Conservation (phyloP, 176 grass and related monocot species). For the Juncus inflexus region DNA sequence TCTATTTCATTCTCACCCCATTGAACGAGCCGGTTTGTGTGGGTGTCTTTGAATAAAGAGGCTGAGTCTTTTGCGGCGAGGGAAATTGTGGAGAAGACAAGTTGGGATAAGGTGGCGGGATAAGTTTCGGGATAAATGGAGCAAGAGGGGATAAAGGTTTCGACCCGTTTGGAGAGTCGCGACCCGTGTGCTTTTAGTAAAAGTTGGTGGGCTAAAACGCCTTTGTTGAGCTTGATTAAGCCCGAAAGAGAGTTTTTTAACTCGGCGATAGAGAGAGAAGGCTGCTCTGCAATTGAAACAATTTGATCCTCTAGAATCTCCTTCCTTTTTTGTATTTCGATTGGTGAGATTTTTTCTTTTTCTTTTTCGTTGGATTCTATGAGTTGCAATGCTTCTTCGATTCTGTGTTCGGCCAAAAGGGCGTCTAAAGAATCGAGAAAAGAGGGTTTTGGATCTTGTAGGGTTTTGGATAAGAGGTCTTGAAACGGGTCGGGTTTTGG, state of each 20-base stretch:
- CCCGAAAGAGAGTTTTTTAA: slow-evolving; percentile 62
- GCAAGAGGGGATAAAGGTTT: slow-evolving; percentile 78
- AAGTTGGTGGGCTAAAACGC: slow-evolving; percentile 71
- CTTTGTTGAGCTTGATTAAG: slow-evolving; percentile 77
- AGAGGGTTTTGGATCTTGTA: slow-evolving; percentile 46
- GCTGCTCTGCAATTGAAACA: slow-evolving; percentile 60
- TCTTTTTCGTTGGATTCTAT: slow-evolving; percentile 50
- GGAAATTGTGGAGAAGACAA: slow-evolving; percentile 90
- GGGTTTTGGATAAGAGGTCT: slow-evolving; percentile 49
- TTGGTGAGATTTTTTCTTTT: slow-evolving; percentile 39
- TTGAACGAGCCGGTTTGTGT: slow-evolving; percentile 61
- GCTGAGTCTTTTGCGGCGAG: slow-evolving; percentile 62
- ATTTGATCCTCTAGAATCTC: slow-evolving; percentile 73
- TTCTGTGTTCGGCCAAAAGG: slow-evolving; percentile 75
- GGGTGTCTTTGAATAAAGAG: slow-evolving; percentile 64
- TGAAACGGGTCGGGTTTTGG: slow-evolving; percentile 40
- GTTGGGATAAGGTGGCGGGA: slow-evolving; percentile 70
- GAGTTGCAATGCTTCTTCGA: slow-evolving; percentile 62
- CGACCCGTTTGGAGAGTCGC: slow-evolving; percentile 59
- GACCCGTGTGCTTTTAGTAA: slow-evolving; percentile 70
- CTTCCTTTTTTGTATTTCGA: slow-evolving; percentile 61
- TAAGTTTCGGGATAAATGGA: slow-evolving; percentile 77
- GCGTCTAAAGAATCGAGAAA: slow-evolving; percentile 75
- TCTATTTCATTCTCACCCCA: slow-evolving; percentile 91
- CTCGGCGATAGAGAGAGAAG: slow-evolving; percentile 59